A percentile compares a stretch with the other conserved stretches of the same genome.
Evolutionary conservation across 2,329 filamentous ascomycete genomes (phyloP).

Genomic region (Aspergillus arachidicola): DNA sequence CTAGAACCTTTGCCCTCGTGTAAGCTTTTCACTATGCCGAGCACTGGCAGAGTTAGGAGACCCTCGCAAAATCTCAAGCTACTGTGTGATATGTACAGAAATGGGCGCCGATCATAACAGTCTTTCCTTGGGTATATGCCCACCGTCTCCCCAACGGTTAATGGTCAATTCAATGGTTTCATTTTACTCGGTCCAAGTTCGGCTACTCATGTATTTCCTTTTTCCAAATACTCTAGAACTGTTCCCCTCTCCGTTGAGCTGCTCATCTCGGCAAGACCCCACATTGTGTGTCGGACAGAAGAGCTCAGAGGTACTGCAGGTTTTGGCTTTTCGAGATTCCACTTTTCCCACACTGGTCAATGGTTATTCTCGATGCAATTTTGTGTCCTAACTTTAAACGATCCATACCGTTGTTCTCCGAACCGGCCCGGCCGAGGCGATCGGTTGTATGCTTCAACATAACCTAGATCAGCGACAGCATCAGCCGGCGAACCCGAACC

Average conservation of each 20-base stretch:
- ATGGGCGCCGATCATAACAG: background rate
- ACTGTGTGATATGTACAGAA: background rate
- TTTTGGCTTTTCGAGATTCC: background rate
- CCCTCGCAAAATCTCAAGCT: background rate
- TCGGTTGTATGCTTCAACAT: background rate
- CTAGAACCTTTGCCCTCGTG: background rate
- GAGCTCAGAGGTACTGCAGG: background rate
- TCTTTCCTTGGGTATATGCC: too few relatives aligned
- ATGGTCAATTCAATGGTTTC: too few relatives aligned
- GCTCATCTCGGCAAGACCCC: too few relatives aligned
- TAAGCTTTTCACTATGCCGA: background rate
- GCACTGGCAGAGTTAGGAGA: background rate
- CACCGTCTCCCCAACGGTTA: too few relatives aligned
- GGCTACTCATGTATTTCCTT: too few relatives aligned
- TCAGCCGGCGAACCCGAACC: background rate
- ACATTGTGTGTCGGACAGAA: background rate
- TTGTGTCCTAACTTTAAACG: background rate
- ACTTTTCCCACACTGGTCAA: background rate
- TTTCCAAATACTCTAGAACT: too few relatives aligned
- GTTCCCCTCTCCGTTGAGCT: too few relatives aligned
- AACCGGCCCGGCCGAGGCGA: background rate
- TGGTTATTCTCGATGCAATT: background rate
- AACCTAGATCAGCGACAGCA: background rate
- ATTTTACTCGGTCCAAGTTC: too few relatives aligned
- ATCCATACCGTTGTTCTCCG: background rate